Conservation (phyloP, 2,329 filamentous ascomycete species). For the Phialophora chinensis region DNA sequence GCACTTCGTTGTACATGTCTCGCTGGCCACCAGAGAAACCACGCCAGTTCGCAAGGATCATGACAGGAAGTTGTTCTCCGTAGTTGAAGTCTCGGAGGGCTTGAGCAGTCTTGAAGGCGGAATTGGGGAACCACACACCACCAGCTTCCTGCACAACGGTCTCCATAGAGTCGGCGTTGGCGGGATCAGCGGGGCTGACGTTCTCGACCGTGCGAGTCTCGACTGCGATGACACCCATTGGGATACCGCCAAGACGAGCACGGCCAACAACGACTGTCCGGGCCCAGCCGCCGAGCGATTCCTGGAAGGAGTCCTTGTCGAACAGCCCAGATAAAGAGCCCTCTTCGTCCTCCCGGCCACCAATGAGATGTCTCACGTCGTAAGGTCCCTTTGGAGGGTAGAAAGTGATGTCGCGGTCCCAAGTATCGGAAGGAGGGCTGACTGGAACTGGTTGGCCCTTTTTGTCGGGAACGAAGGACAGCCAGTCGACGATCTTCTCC, state of each 20-base stretch:
- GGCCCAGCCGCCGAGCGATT: constrained; percentile 95
- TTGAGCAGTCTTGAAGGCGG: constrained; percentile 98
- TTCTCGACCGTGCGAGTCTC: constrained; percentile 97
- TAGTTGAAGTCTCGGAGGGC: constrained; percentile 99
- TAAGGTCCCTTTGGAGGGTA: constrained; percentile 81
- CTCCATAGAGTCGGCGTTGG: constrained; percentile 98
- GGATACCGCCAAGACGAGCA: constrained; percentile 94
- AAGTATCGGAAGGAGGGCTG: constrained; percentile 79
- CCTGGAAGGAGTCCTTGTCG: constrained; percentile 94
- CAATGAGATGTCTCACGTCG: constrained; percentile 93
- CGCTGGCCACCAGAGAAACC: constrained; percentile 99
- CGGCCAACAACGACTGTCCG: constrained; percentile 95
- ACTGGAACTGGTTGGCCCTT: constrained; percentile 93
- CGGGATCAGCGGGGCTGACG: constrained; percentile 92
- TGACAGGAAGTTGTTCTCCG: constrained; percentile 94
- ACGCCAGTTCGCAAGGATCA: constrained; percentile 99
- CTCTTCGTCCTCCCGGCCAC: constrained; percentile 81
- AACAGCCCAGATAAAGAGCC: constrained; percentile 92
- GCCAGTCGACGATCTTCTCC: constrained; percentile 96
- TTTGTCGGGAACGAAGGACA: constrained; percentile 96
- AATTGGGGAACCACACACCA: constrained; percentile 99
- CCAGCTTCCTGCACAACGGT: constrained; percentile 93
- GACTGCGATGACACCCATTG: constrained; percentile 96
- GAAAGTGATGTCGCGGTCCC: constrained; percentile 92
- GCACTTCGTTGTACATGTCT: constrained; percentile 99